These are phyloP conservation scores for Acer campestre DNA, from an alignment of 345 rosid species.

Conservation along the genomic window DNA sequence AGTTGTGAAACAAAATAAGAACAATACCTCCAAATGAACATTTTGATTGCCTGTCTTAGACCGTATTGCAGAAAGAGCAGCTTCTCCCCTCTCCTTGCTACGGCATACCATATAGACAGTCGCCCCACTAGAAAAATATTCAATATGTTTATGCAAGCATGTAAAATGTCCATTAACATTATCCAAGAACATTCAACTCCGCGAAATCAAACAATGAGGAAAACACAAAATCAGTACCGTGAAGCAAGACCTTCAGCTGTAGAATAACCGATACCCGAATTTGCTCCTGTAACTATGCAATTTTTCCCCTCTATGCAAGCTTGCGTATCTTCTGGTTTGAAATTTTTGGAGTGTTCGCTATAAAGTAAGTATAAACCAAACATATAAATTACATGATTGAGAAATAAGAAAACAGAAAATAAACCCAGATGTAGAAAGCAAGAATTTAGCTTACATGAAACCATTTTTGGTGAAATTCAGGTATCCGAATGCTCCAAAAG, in stretches of 20 bases:
- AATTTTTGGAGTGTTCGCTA: slow-evolving; percentile 75
- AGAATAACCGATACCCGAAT: slow-evolving; percentile 90
- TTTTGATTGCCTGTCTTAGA: slow-evolving; percentile 70
- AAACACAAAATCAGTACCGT: slow-evolving; percentile 46
- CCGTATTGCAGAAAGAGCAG: slow-evolving; percentile 75
- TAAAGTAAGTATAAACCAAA: slow-evolving; percentile 3
- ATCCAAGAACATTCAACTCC: background rate
- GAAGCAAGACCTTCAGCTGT: slow-evolving; percentile 93
- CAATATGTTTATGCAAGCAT: background rate
- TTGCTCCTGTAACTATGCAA: slow-evolving; percentile 93
- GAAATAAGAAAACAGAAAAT: background rate
- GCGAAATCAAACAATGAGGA: slow-evolving; percentile 12
- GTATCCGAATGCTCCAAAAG: slow-evolving; percentile 77
- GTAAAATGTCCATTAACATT: background rate
- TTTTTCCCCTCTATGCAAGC: slow-evolving; percentile 62
- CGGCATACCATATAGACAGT: slow-evolving; percentile 88
- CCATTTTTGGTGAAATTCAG: slow-evolving; percentile 80
- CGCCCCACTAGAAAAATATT: slow-evolving; percentile 61
- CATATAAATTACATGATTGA: background rate
- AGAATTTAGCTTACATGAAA: slow-evolving; percentile 59
- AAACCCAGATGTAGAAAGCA: slow-evolving; percentile 2
- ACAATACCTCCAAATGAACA: slow-evolving; percentile 76
- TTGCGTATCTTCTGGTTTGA: slow-evolving; percentile 72
- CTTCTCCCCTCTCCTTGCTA: slow-evolving; percentile 79
- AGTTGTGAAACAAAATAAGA: background rate